Conservation (phyloP, 139 green algal species). For the Chlorella sp. region DNA sequence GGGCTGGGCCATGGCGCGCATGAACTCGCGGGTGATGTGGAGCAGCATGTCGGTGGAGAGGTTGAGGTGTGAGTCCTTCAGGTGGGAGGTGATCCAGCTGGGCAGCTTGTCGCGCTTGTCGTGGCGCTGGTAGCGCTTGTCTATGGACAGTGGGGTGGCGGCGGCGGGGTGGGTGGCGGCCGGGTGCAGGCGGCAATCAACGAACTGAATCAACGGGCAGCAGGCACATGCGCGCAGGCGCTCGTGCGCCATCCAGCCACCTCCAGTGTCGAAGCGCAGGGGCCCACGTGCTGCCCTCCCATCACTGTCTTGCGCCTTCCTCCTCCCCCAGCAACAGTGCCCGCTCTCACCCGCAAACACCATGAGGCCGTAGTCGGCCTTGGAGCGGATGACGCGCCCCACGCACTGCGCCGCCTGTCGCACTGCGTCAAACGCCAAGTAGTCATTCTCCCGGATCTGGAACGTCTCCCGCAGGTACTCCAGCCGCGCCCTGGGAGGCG, state of each 20-base stretch:
- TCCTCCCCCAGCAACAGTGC: neutral
- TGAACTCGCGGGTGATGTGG: conserved; percentile 90
- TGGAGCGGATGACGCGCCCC: conserved; percentile 97
- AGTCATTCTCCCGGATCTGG: conserved; percentile 93
- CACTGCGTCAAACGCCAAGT: conserved; percentile 97
- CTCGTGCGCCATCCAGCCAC: too few relatives aligned
- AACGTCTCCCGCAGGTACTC: conserved; percentile 95
- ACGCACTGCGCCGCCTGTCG: conserved; percentile 97
- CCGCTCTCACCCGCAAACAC: conserved; percentile 34
- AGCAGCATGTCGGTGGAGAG: conserved; percentile 96
- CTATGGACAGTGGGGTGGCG: conserved; percentile 11
- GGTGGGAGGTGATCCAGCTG: conserved; percentile 90
- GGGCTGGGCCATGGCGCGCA: conserved; percentile 92
- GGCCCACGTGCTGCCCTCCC: too few relatives aligned
- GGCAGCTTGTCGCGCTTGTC: conserved; percentile 98
- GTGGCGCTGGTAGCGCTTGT: conserved; percentile 89
- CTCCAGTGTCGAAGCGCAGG: too few relatives aligned
- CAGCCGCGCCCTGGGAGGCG: conserved; percentile 60
- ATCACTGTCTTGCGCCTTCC: too few relatives aligned
- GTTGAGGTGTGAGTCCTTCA: conserved; percentile 94
- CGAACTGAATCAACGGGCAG: too few relatives aligned
- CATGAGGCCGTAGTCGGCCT: conserved; percentile 86
- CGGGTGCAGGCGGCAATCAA: neutral
- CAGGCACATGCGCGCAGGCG: too few relatives aligned
- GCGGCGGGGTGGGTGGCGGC: neutral